These are phyloP conservation scores for Talaromyces ruber DNA, from an alignment of 495 filamentous ascomycete species.

Conservation along the genomic window DNA sequence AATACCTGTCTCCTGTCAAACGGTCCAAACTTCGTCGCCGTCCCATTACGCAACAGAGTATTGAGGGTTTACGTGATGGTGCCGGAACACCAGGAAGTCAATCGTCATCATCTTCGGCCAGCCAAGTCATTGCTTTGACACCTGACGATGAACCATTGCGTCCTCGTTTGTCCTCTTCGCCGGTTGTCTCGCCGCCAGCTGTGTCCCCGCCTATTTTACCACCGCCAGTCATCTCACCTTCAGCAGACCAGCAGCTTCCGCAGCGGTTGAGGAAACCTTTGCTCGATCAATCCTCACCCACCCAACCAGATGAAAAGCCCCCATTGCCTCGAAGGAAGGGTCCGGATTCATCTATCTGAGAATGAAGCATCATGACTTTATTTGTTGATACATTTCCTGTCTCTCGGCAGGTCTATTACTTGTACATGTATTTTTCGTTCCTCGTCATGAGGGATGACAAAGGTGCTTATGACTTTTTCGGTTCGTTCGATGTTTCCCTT, in stretches of 20 bases:
- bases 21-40: slow-evolving; percentile 31
- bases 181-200: not conserved
- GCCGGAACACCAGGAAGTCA: slow-evolving; percentile 26
- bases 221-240: not conserved
- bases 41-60: slow-evolving; percentile 17
- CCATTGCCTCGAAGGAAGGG: not conserved
- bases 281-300: not conserved
- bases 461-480: not conserved
- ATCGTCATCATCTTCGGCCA: slow-evolving; percentile 25
- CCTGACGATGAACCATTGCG: slow-evolving; percentile 18
- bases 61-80: slow-evolving; percentile 23
- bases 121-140: slow-evolving; percentile 12
- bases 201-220: not conserved
- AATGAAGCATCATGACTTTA: not conserved
- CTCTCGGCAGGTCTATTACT: not conserved
- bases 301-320: not conserved
- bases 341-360: not conserved
- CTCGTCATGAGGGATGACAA: not conserved
- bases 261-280: not conserved
- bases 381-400: not conserved
- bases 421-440: not conserved
- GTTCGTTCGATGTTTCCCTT: not conserved
- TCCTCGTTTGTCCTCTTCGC: not conserved
- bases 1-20: slow-evolving; percentile 53
- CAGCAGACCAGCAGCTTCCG: not conserved